Evolutionary conservation across 345 rosid species (phyloP).

Genomic region (Eucalyptus pauciflora): DNA sequence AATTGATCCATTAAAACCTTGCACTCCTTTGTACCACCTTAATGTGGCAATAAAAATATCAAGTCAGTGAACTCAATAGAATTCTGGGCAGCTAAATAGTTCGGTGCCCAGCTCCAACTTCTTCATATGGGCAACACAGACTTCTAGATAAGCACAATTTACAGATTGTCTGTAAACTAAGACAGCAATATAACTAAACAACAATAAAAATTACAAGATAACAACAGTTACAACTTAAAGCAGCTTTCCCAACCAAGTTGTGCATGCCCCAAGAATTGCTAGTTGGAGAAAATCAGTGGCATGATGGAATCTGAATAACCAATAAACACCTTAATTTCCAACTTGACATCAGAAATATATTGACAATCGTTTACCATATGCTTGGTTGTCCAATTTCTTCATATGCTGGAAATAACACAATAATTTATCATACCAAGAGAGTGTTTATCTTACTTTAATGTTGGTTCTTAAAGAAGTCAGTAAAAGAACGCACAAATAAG

Average conservation of each 20-base stretch:
- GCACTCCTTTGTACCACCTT: slow-evolving; percentile 79
- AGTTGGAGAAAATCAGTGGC: not conserved
- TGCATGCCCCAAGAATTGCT: not conserved
- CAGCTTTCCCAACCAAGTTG: not conserved
- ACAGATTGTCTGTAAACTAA: not conserved
- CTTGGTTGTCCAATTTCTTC: not conserved
- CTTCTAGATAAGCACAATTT: not conserved
- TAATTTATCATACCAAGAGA: not conserved
- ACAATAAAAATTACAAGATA: not conserved
- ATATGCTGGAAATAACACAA: not conserved
- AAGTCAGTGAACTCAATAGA: not conserved
- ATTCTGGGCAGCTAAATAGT: too few relatives aligned
- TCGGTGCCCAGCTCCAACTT: not conserved
- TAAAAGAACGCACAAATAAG: not conserved
- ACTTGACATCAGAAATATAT: not conserved
- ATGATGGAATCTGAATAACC: not conserved
- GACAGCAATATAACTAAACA: not conserved
- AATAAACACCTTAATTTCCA: not conserved
- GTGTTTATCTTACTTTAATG: not conserved
- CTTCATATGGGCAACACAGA: not conserved
- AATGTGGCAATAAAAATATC: not conserved
- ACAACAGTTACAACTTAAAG: not conserved
- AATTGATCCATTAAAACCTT: slow-evolving; percentile 88
- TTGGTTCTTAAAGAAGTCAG: not conserved
- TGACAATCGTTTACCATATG: not conserved